Evolutionary conservation across 2,329 filamentous ascomycete genomes (phyloP), one percentile per base, ranked within the genome.

Genomic region (Pyricularia grisea): DNA sequence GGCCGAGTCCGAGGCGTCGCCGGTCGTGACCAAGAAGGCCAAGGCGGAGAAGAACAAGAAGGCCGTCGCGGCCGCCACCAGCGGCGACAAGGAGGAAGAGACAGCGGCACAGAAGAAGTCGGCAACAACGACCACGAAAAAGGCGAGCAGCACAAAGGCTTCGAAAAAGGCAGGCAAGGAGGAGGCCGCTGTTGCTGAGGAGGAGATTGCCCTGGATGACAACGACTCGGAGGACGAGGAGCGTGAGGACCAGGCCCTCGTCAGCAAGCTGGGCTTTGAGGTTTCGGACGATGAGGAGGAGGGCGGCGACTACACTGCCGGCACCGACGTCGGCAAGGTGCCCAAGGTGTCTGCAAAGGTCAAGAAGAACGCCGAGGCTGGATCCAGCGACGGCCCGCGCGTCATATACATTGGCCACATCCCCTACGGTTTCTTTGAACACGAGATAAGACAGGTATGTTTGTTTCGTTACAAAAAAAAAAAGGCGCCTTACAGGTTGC

Each of bases 331-430:
- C 10, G 83, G 83, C 74, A 83, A 83, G 75, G 80, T 84, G 55
- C 85, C 85, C 68, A 78, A 83, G 71, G 75, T 81, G 25, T 79
- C 83, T 70, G 81, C 81, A 72, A 80, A 82, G 66, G 73, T 80
- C 11, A 75, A 79, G 71, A 81, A 83, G 73, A 71, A 78, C 71
- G 80, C 82, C 27, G 78, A 81, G 30, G 77, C 80, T 73, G 74
- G 73, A 31, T 75, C 75, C 25, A 81, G 82, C 69, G 83, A 85
- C 65, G 85, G 86, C 67, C 87, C 92, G 1, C 94, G 94, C 65
- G 90, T 95, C 60, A 85, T 98, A 76, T 98, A 97, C 81, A 85
- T 99, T 75, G 93, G 92, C 77, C 92, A 93, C 30, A 75, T 77
- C 33, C 77, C 75, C 70, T 77, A 80, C 72, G 92, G 95, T 81